Percentiles rank a stretch among this genome's conserved stretches.
phyloP scores from a whole-genome alignment of 129 eudicot species.

The Pulicaria dysenterica region DNA sequence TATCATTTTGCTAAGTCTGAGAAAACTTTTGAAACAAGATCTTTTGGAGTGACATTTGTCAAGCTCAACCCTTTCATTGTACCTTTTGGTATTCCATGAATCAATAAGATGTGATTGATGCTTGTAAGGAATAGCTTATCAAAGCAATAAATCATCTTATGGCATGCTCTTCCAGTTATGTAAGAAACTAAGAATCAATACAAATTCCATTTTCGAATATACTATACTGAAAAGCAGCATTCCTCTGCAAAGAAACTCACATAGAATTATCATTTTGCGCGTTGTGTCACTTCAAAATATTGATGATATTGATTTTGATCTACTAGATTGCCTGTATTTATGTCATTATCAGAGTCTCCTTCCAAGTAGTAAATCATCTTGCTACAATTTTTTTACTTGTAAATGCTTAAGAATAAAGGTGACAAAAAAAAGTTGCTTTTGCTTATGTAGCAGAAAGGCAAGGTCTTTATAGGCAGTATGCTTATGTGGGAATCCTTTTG shows the following conservation, averaged over 20 bases:
- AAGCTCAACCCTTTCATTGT: background rate
- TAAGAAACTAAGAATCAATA: too few species aligned
- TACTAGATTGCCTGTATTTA: background rate
- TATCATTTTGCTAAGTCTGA: background rate
- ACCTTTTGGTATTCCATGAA: background rate
- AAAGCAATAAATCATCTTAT: background rate
- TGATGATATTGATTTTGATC: background rate
- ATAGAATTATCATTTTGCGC: background rate
- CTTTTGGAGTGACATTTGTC: background rate
- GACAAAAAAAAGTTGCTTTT: background rate
- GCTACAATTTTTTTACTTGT: background rate
- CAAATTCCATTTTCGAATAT: too few species aligned
- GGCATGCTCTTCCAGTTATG: constrained; percentile 11
- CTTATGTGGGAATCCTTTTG: constrained; percentile 17
- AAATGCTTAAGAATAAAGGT: constrained; percentile 26
- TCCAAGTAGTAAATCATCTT: constrained; percentile 5
- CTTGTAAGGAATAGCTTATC: background rate
- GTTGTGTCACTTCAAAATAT: background rate
- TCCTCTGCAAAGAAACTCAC: too few species aligned
- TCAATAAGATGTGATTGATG: background rate
- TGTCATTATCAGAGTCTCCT: background rate
- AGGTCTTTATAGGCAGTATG: constrained; percentile 11
- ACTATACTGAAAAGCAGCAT: background rate
- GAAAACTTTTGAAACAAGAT: background rate
- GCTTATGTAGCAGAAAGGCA: background rate